Evolutionary conservation across 805 yeast species (phyloP), one percentile per base, ranked within the genome.

Genomic region (Zygosaccharomyces bailii): DNA sequence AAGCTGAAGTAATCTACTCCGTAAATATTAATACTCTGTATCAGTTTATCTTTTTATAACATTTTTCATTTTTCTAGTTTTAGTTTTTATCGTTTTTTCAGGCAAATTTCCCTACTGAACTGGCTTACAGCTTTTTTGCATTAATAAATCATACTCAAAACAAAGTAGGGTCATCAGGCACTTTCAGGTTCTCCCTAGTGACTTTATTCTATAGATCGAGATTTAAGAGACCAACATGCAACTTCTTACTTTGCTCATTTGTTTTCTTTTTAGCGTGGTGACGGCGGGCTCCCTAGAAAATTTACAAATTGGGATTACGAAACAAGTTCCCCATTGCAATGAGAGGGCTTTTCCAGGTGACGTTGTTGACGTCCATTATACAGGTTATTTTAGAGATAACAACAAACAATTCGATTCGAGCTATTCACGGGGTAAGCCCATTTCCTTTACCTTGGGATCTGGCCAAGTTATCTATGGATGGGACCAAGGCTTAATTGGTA

Each of bases 401-500:
- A 93, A 89, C 3, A 70, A 78, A 4, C 79, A 74, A 4, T 90
- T 89, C 59, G 97, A 89, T 65, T 76, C 86, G 7, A 85, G 95
- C 1, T 66, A 73, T 45, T 59, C 63, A 17, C 76, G 95, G 58
- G 80, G 78, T 10, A 55, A 63, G 35, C 96, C 97, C 36, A 71
- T 89, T 48, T 62, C 73, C 33, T 89, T 89, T 66, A 66, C 66
- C n/a, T 68, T 90, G 43, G 97, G 96, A 33, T 63, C 66, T 19
- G 90, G 95, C 4, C 82, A 77, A 56, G 96, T 89, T 24, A 89
- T 89, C 59, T 60, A 73, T 48, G 96, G 97, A 47, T 89, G 96
- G 96, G 97, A 89, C 51, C 79, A 82, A 66, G 96, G 96, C 33
- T 68, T 88, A 40, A 55, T 71, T 30, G 80, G 84, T 25, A 86